Percentiles rank a stretch among this genome's conserved stretches.
Evolutionary conservation across 2,329 filamentous ascomycete genomes (phyloP).

Genomic region (Aspergillus felis): DNA sequence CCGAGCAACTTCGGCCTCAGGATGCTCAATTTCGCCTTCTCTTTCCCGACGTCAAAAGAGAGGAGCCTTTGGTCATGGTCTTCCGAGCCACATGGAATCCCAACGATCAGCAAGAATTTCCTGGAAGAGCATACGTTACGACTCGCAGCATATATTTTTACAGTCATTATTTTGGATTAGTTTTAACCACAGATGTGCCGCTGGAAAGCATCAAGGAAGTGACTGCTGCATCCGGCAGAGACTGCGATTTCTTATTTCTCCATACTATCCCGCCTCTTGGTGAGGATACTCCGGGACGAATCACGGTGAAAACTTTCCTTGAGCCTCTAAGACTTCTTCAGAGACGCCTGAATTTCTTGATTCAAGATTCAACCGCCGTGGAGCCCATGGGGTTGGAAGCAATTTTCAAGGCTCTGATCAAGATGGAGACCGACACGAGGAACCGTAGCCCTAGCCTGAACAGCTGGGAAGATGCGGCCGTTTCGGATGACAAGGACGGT

Average conservation of each 20-base stretch:
- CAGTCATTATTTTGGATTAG: conserved; percentile 86
- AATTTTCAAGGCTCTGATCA: conserved; percentile 67
- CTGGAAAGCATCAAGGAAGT: conserved; percentile 80
- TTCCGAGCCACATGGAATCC: conserved; percentile 89
- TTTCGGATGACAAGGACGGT: conserved; percentile 56
- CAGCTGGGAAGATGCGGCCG: conserved; percentile 82
- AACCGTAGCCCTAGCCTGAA: conserved; percentile 70
- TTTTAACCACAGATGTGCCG: conserved; percentile 74
- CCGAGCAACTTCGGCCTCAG: conserved; percentile 74
- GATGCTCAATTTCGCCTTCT: conserved; percentile 90
- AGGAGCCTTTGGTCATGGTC: conserved; percentile 83
- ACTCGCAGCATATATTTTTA: conserved; percentile 90
- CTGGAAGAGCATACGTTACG: conserved; percentile 83
- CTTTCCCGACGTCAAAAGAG: conserved; percentile 72
- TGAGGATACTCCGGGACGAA: conserved; percentile 62
- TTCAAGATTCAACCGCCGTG: conserved; percentile 73
- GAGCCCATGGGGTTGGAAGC: conserved; percentile 66
- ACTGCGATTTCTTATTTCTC: conserved; percentile 89
- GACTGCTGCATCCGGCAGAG: conserved; percentile 80
- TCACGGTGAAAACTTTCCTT: conserved; percentile 89
- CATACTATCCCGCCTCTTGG: conserved; percentile 66
- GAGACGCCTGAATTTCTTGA: conserved; percentile 75
- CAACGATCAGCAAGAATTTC: conserved; percentile 71
- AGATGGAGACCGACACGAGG: conserved; percentile 62
- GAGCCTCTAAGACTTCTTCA: conserved; percentile 82